Conservation (phyloP, 805 yeast genomes). For the Babjeviella inositovora region DNA sequence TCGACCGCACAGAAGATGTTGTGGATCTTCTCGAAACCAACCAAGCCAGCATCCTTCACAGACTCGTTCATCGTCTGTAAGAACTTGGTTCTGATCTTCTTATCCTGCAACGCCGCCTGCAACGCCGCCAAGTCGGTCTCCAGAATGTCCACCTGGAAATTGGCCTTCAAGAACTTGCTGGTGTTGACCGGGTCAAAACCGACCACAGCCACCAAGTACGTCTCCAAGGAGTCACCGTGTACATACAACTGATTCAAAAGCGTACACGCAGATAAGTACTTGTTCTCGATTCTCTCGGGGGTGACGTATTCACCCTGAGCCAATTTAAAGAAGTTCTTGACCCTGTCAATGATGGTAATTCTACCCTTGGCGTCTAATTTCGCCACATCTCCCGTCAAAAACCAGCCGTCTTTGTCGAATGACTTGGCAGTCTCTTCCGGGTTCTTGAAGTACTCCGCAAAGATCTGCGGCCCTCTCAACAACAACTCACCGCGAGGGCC, state of each 20-base stretch:
- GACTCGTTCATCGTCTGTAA: slow-evolving; percentile 9
- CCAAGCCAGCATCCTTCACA: slow-evolving; percentile 6
- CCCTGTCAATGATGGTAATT: slow-evolving; percentile 51
- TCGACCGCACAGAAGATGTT: slow-evolving; percentile 11
- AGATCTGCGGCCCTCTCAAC: slow-evolving; percentile 50
- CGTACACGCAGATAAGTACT: slow-evolving; percentile 36
- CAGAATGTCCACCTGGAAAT: slow-evolving; percentile 1
- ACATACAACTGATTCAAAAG: slow-evolving; percentile 35
- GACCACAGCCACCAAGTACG: slow-evolving; percentile 39
- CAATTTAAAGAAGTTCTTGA: slow-evolving; percentile 63
- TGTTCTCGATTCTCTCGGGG: slow-evolving; percentile 60
- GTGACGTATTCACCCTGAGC: slow-evolving; percentile 59
- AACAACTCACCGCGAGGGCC: slow-evolving; percentile 41
- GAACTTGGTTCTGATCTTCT: slow-evolving; percentile 7
- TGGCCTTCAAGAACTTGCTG: slow-evolving; percentile 2
- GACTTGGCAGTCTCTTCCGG: slow-evolving; percentile 35
- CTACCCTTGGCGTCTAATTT: slow-evolving; percentile 33
- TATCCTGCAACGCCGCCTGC: slow-evolving; percentile 5
- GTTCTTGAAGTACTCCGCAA: slow-evolving; percentile 37
- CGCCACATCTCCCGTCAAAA: slow-evolving; percentile 49
- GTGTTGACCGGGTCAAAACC: slow-evolving; percentile 37
- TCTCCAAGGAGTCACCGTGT: slow-evolving; percentile 47
- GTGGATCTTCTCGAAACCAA: slow-evolving; percentile 15
- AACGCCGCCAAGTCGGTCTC: slow-evolving; percentile 4
- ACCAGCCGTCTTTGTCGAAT: slow-evolving; percentile 43